Conservation (phyloP, 2,329 filamentous ascomycete genomes). For the Aspergillus sp. region DNA sequence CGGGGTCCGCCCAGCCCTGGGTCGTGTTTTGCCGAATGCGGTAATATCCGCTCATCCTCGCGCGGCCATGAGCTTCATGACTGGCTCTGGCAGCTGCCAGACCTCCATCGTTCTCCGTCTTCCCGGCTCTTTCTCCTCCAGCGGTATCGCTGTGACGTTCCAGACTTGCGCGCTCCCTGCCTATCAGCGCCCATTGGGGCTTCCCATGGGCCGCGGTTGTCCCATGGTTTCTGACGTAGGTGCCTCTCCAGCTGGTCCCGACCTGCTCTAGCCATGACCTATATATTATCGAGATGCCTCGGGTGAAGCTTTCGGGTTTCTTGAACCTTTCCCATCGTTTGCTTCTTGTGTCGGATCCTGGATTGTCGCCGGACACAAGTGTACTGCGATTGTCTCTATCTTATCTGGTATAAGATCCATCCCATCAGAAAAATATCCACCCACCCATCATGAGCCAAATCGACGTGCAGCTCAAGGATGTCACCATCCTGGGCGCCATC, state of each 20-base stretch:
- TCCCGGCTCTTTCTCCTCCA: not conserved
- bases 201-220: slow-evolving; percentile 24
- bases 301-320: not conserved
- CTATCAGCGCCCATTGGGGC: slow-evolving; percentile 2
- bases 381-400: not conserved
- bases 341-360: not conserved
- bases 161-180: slow-evolving; percentile 1
- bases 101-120: not conserved
- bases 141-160: not conserved
- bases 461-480: slow-evolving; percentile 80
- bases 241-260: slow-evolving; percentile 3
- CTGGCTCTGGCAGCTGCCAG: slow-evolving; percentile 9
- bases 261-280: slow-evolving; percentile 1
- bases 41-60: slow-evolving; percentile 18
- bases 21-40: not conserved
- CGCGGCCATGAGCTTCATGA: slow-evolving; percentile 7
- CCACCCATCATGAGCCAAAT: slow-evolving; percentile 60
- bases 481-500: slow-evolving; percentile 78
- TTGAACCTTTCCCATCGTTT: not conserved
- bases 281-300: slow-evolving; percentile 1
- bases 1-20: slow-evolving; percentile 1
- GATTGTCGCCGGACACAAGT: not conserved
- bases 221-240: slow-evolving; percentile 18
- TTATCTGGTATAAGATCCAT: slow-evolving; percentile 1
- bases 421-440: not conserved